Base-by-base conservation (phyloP, 345 rosid genomes). In the Chamaenerion angustifolium region DNA sequence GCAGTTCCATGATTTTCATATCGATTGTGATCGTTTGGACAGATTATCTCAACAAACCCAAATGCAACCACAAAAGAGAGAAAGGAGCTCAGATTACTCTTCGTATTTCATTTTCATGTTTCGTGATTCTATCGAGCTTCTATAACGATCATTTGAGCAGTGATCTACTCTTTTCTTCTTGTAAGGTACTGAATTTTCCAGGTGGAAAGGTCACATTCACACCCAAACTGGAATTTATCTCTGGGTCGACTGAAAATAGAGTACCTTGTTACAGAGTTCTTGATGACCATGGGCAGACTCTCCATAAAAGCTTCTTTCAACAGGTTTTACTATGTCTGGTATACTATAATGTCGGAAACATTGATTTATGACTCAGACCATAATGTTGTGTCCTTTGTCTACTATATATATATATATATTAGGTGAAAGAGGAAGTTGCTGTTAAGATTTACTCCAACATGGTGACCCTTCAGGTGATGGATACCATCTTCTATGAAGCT, bases 401-500 rank as follows among this genome's bases (percentile, higher is more conserved):
- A 10, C 8, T 18, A 2, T 21, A 4, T 21, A 21, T 21, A 21
- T 21, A 4, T 17, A 10, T 49, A 41, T 0, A 45, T 16, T 45
- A 81, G 95, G 77, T 82, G 49, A 71, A 69, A 19, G 66, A 80
- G 80, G 81, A 72, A 61, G 45, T 73, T 35, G 92, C 83, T 1
- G 69, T 71, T 2, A 82, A 62, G 62, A 86, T 86, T 70, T 80
- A 86, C 56, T 51, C 69, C 5, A 53, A 66, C 44, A 82, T 86
- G 95, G 88, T 77, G 23, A 74, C 76, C 40, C 85, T 86, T 43
- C 88, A 82, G 43, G 63, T 71, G 31, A 86, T 86, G 92, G 95
- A 86, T 49, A 71, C 64, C 13, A 66, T 80, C 10, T 70, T 80
- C 54, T 78, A 74, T 57, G 95, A 85, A 73, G 87, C 95, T 12